Conservation (phyloP, 2,329 filamentous ascomycete genomes). For the Simplicillium aogashimaense region DNA sequence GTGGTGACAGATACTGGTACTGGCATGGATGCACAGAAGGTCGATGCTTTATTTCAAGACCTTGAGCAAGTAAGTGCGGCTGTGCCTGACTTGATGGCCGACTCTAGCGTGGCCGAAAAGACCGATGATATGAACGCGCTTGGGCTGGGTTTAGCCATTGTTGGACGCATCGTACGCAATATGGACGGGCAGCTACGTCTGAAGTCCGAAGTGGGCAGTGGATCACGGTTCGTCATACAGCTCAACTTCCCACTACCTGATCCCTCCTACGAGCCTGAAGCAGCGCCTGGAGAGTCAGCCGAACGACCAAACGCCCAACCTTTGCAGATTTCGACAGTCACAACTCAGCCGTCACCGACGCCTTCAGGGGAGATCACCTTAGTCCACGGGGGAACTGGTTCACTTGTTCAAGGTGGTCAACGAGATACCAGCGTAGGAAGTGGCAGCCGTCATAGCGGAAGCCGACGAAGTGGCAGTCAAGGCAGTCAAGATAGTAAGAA, state of each 20-base stretch:
- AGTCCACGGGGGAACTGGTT: constrained; percentile 33
- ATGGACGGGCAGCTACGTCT: constrained; percentile 82
- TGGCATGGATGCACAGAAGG: constrained; percentile 55
- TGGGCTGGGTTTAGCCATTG: constrained; percentile 77
- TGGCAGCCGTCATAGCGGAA: constrained; percentile 5
- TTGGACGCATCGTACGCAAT: constrained; percentile 78
- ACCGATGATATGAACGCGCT: constrained; percentile 37
- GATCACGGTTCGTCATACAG: constrained; percentile 73
- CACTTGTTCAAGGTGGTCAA: neutral
- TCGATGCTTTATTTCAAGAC: constrained; percentile 48
- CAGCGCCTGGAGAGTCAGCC: neutral
- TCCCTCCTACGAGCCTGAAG: constrained; percentile 13
- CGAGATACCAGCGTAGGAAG: constrained; percentile 4
- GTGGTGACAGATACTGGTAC: constrained; percentile 65
- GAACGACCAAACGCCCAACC: neutral
- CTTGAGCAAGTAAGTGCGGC: constrained; percentile 47
- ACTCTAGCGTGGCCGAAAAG: constrained; percentile 13
- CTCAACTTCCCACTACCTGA: constrained; percentile 60
- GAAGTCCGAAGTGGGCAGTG: constrained; percentile 74
- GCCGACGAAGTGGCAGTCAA: constrained; percentile 26
- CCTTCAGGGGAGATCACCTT: constrained; percentile 50
- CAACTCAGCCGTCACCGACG: constrained; percentile 11
- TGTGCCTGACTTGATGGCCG: constrained; percentile 9
- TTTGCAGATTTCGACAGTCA: constrained; percentile 3
- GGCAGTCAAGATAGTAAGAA: constrained; percentile 36